Conservation (phyloP, 2,329 filamentous ascomycete genomes). For the Phialocephala subalpina region DNA sequence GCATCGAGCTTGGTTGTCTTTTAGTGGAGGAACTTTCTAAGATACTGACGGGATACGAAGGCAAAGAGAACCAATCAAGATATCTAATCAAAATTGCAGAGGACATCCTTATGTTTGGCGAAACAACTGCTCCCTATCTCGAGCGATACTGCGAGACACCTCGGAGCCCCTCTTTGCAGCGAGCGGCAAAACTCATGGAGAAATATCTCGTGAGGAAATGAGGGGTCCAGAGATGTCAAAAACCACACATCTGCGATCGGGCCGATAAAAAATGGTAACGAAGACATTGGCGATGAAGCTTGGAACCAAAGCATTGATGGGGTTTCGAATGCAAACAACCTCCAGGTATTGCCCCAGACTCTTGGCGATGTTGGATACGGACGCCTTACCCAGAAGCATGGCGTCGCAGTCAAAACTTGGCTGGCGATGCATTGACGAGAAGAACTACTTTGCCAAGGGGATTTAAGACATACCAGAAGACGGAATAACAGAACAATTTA, state of each 20-base stretch:
- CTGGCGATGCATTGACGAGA: not conserved
- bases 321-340: not conserved
- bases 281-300: too few species aligned
- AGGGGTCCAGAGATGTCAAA: too few species aligned
- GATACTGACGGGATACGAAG: too few species aligned
- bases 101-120: too few species aligned
- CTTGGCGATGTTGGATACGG: not conserved
- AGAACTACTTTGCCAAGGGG: not conserved
- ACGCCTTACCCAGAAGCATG: not conserved
- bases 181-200: not conserved
- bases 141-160: too few species aligned
- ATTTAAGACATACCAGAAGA: not conserved
- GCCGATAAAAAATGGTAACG: too few species aligned
- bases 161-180: not conserved
- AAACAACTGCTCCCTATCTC: too few species aligned
- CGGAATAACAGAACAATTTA: not conserved
- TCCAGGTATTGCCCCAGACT: not conserved
- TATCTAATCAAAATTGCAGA: too few species aligned
- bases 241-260: too few species aligned
- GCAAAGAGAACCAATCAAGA: too few species aligned
- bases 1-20: not conserved
- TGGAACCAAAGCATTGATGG: not conserved
- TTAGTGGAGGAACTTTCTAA: not conserved
- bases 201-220: not conserved
- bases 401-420: not conserved